Evolutionary conservation across 2,329 filamentous ascomycete species (phyloP), one percentile per base, ranked within the genome.

Genomic region (Colletotrichum chlorophyti): DNA sequence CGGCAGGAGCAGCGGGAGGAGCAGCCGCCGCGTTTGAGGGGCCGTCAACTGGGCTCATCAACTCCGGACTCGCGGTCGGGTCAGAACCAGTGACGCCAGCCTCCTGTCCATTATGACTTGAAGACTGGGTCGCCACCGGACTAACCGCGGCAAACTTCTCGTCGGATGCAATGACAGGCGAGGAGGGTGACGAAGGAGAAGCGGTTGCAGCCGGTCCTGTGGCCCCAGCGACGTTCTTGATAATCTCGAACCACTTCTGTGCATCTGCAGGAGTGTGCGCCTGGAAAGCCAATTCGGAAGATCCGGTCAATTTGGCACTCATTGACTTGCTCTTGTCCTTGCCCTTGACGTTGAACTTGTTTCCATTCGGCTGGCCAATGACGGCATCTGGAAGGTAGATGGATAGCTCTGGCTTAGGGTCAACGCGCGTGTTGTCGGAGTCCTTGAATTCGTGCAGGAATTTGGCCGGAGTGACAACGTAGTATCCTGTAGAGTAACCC

Each of bases 361-460:
- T 84, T 51, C 90, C 93, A 64, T 82, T 87, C 11, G 84, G 83
- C 1, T 76, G 69, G 57, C 93, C 91, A 55, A 98, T 84, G 41
- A 88, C 75, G 66, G 94, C 96, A 66, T 99, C 95, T 10, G 95
- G 93, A 1, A 99, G 86, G 74, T 94, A 98, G 65, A 99, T 86
- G 12, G 91, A 95, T 35, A 95, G 80, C 72, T 99, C 94, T 0
- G 95, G 94, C 54, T 84, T 82, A 9, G 92, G 91, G 61, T 96
- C 91, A 67, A 85, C 76, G 43, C 82, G 81, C 48, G 82, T 65
- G 68, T 87, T 83, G 68, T 98, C 94, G 70, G 91, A 90, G 69
- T 96, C 93, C 77, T 96, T 96, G 82, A 96, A 99, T 74, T 97
- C 93, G 77, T 99, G 95, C 58, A 99, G 78, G 76, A 89, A 99